Conservation (phyloP, 352 stramenopile genomes). For the Globisporangium spiculum region DNA sequence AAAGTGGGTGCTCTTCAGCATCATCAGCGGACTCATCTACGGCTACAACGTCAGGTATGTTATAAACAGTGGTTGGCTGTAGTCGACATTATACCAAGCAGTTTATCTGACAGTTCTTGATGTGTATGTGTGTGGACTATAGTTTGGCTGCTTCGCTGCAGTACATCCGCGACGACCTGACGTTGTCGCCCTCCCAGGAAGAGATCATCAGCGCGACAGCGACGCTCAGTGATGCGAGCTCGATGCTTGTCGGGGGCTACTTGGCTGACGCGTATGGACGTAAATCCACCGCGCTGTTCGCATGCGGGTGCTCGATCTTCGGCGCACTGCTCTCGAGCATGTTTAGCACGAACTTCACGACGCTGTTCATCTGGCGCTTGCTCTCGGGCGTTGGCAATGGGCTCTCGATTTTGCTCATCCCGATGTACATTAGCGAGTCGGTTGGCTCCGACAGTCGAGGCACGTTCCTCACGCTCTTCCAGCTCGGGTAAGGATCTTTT, state of each 20-base stretch:
- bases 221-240: conserved; percentile 74
- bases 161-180: conserved; percentile 76
- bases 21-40: conserved; percentile 84
- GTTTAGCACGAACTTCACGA: conserved; percentile 52
- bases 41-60: conserved; percentile 78
- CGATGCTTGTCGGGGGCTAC: conserved; percentile 73
- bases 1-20: conserved; percentile 77
- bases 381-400: conserved; percentile 77
- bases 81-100: background rate
- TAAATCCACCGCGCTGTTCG: conserved; percentile 67
- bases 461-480: conserved; percentile 71
- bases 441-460: conserved; percentile 62
- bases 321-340: conserved; percentile 55
- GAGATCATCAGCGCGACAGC: conserved; percentile 77
- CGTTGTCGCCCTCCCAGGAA: conserved; percentile 59
- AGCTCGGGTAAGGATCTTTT: conserved; percentile 53
- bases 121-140: background rate
- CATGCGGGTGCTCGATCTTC: conserved; percentile 66
- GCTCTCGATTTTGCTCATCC: conserved; percentile 81
- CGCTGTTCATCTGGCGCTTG: conserved; percentile 68
- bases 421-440: conserved; percentile 88
- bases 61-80: background rate
- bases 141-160: conserved; percentile 71
- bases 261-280: conserved; percentile 75
- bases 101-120: background rate